Percentiles rank a stretch among this genome's conserved stretches.
Evolutionary conservation across 768 basidiomycete species (phyloP).

Genomic region (Psilocybe cyanescens): DNA sequence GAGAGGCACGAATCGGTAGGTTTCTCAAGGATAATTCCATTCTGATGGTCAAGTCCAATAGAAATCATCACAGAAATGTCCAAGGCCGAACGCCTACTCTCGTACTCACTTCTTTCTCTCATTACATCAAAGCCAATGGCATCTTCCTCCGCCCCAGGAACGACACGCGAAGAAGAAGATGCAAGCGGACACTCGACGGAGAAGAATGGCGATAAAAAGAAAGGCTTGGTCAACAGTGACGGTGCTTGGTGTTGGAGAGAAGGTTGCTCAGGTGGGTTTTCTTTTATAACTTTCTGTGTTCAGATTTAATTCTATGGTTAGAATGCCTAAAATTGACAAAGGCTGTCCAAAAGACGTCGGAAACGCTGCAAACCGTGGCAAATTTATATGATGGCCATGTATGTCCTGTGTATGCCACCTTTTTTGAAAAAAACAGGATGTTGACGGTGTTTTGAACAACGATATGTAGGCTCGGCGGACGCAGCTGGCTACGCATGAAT

Average conservation of each 20-base stretch:
- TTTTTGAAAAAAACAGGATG: background rate
- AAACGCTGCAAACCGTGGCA: conserved; percentile 73
- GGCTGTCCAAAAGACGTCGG: conserved; percentile 75
- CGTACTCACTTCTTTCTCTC: conserved; percentile 73
- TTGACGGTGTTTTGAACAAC: background rate
- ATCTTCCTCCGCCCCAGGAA: conserved; percentile 48
- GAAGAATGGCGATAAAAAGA: conserved; percentile 43
- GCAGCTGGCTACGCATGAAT: conserved; percentile 76
- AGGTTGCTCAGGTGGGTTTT: conserved; percentile 60
- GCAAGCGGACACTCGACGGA: conserved; percentile 16
- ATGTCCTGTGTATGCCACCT: conserved; percentile 24
- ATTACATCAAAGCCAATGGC: conserved; percentile 71
- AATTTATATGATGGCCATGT: conserved; percentile 84
- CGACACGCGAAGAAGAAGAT: conserved; percentile 53
- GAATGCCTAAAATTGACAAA: conserved; percentile 82
- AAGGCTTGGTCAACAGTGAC: conserved; percentile 66
- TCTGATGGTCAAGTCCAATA: background rate
- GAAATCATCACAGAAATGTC: conserved; percentile 64
- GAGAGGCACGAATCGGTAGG: conserved; percentile 72
- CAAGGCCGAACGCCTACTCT: conserved; percentile 72
- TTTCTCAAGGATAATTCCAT: background rate
- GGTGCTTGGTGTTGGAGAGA: conserved; percentile 92
- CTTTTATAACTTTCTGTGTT: background rate
- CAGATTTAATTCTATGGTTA: conserved; percentile 24
- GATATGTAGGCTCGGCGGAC: conserved; percentile 65